phyloP scores from a whole-genome alignment of 2,329 filamentous ascomycete genomes.

The Paraphoma chrysanthemicola region DNA sequence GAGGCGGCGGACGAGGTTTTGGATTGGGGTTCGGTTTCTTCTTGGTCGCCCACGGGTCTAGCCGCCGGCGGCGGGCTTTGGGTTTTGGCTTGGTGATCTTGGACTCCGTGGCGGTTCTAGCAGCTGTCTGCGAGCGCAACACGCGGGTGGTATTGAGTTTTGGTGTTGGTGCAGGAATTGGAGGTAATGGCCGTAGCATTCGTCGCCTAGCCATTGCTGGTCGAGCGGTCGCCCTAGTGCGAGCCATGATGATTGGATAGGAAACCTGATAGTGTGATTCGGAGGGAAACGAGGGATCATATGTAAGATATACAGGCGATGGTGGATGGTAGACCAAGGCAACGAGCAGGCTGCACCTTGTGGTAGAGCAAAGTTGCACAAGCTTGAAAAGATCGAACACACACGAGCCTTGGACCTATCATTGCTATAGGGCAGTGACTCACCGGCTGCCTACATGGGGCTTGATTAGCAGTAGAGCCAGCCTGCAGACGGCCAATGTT shows the following conservation, averaged over 20 bases:
- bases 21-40: conserved; percentile 22
- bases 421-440: neutral
- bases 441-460: conserved; percentile 1
- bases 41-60: conserved; percentile 30
- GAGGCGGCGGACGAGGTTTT: conserved; percentile 12
- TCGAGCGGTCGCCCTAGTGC: neutral
- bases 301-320: neutral
- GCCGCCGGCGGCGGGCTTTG: conserved; percentile 13
- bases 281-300: neutral
- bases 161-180: neutral
- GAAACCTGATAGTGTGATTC: neutral
- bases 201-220: neutral
- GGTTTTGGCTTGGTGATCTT: conserved; percentile 4
- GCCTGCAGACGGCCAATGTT: neutral
- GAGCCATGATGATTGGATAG: neutral
- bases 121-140: conserved; percentile 21
- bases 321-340: neutral
- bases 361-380: neutral
- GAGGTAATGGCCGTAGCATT: neutral
- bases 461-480: neutral
- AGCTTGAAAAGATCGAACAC: neutral
- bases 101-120: neutral
- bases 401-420: neutral
- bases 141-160: conserved; percentile 7
- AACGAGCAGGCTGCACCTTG: neutral